A percentile compares a stretch with the other conserved stretches of the same genome.
Evolutionary conservation across 2,329 filamentous ascomycete species (phyloP).

Genomic region (Trichoderma afroharzianum): DNA sequence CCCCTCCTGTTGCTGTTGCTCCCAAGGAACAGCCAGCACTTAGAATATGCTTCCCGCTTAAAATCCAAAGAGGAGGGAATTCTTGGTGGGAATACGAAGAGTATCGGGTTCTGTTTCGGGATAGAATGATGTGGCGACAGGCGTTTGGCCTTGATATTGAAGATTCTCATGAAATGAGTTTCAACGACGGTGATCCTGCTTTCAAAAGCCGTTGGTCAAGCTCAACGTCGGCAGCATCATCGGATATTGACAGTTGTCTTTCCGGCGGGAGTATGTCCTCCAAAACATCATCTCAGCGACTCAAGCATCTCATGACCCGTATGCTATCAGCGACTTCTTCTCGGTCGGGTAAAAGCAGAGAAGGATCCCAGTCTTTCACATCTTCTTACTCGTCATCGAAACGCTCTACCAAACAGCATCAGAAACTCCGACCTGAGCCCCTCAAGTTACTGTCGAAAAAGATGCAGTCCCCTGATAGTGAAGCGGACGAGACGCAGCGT

Average conservation of each 20-base stretch:
- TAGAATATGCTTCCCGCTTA: slow-evolving; percentile 6
- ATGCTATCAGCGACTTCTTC: neutral
- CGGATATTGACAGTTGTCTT: neutral
- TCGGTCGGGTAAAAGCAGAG: neutral
- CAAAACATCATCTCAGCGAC: neutral
- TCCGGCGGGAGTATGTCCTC: neutral
- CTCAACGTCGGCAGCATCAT: neutral
- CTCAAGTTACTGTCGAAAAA: neutral
- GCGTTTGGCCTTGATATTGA: neutral
- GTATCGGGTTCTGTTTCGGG: slow-evolving; percentile 14
- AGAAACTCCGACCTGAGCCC: neutral
- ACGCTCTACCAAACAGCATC: neutral
- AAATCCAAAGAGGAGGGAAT: neutral
- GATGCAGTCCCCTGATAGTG: neutral
- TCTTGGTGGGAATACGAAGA: slow-evolving; percentile 5
- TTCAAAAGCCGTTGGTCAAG: neutral
- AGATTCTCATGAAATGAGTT: neutral
- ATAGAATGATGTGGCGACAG: slow-evolving; percentile 11
- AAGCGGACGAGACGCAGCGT: neutral
- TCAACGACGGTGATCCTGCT: neutral
- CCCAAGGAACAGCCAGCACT: neutral
- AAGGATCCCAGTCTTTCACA: neutral
- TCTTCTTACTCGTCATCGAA: neutral
- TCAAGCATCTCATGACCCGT: neutral
- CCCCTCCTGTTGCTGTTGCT: too few relatives aligned